Conservation (phyloP, 805 yeast genomes). For the Torulaspora maleeae region DNA sequence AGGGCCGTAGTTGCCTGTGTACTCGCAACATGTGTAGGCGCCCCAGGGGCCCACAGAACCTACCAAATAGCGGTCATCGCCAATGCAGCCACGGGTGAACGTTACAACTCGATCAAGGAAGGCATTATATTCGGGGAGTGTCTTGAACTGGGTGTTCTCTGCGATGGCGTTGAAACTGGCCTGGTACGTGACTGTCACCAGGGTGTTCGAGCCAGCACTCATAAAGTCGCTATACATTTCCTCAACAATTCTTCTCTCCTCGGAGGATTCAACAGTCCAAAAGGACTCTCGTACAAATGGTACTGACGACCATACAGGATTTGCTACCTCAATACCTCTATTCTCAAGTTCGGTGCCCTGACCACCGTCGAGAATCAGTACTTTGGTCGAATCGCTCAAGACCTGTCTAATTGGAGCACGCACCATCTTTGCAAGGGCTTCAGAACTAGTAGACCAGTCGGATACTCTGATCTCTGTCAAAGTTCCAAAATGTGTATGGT, state of each 20-base stretch:
- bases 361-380: conserved; percentile 52
- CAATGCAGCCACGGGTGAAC: conserved; percentile 26
- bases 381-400: conserved; percentile 1
- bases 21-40: conserved; percentile 64
- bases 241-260: conserved; percentile 40
- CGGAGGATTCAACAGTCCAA: conserved; percentile 25
- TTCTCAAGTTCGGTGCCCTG: conserved; percentile 60
- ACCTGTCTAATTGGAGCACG: not conserved
- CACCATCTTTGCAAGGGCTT: not conserved
- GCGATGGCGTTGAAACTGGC: conserved; percentile 44
- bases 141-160: conserved; percentile 23
- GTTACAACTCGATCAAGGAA: conserved; percentile 23
- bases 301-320: conserved; percentile 59
- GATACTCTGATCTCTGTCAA: too few species aligned
- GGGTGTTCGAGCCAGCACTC: conserved; percentile 50
- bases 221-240: conserved; percentile 51
- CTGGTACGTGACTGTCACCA: conserved; percentile 61
- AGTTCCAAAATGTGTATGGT: too few species aligned
- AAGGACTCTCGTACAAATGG: conserved; percentile 39
- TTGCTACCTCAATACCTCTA: conserved; percentile 42
- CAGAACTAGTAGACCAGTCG: not conserved
- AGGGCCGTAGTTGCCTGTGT: conserved; percentile 58
- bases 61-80: conserved; percentile 25
- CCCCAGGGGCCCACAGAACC: conserved; percentile 81
- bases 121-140: conserved; percentile 21